Percentiles rank a stretch among this genome's conserved stretches.
These are phyloP conservation scores for Penicillium sp. DNA, from an alignment of 2,329 filamentous ascomycete genomes.

Conservation along the genomic window DNA sequence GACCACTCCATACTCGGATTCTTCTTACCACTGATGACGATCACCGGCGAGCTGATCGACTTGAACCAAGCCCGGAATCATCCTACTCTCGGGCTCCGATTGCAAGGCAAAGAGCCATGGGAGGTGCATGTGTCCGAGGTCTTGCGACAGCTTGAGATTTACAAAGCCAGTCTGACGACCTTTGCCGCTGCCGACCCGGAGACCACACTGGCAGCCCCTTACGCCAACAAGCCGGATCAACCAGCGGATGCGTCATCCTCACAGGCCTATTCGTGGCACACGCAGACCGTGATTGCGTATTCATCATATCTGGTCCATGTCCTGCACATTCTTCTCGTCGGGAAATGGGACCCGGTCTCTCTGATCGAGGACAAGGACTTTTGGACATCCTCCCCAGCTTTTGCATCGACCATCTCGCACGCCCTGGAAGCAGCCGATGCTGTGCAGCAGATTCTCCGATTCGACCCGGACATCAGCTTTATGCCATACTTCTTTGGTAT, in stretches of 20 bases:
- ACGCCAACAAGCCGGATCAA: constrained; percentile 63
- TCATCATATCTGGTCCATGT: constrained; percentile 92
- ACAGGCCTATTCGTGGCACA: constrained; percentile 58
- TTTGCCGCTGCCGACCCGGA: constrained; percentile 34
- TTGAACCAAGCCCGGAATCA: constrained; percentile 87
- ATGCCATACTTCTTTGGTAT: constrained; percentile 98
- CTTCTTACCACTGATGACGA: constrained; percentile 92
- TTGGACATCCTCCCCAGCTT: constrained; percentile 88
- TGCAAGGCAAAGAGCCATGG: constrained; percentile 74
- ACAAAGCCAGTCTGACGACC: constrained; percentile 70
- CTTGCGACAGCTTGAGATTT: constrained; percentile 74
- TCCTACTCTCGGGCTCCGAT: constrained; percentile 75
- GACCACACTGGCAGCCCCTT: constrained; percentile 47
- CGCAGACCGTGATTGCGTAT: constrained; percentile 83
- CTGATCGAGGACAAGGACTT: constrained; percentile 92
- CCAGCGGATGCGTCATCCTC: constrained; percentile 31
- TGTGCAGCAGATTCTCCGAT: constrained; percentile 82
- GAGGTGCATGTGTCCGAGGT: constrained; percentile 79
- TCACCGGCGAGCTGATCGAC: constrained; percentile 87
- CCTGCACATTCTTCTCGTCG: constrained; percentile 85
- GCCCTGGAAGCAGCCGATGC: constrained; percentile 87
- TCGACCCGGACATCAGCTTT: constrained; percentile 87
- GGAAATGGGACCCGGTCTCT: constrained; percentile 92
- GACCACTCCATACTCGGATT: constrained; percentile 89
- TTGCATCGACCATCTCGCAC: constrained; percentile 84